These are phyloP conservation scores for Rubia peregrina DNA, from an alignment of 305 asterid species.

Conservation along the genomic window DNA sequence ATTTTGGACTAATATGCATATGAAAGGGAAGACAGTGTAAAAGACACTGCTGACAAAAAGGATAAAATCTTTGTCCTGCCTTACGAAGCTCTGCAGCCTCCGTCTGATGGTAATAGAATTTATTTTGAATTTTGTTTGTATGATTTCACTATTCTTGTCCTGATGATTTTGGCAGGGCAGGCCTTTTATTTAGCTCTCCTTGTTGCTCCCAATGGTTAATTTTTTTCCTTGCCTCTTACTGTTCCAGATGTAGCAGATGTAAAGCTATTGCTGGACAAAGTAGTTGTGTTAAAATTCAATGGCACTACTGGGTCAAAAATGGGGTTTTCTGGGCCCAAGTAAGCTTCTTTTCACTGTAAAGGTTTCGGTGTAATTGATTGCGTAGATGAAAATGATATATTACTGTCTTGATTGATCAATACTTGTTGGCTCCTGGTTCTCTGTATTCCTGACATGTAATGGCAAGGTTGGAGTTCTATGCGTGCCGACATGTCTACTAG, in stretches of 20 bases:
- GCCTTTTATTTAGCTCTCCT: slow-evolving; percentile 1
- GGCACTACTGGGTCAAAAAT: slow-evolving; percentile 46
- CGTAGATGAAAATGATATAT: not conserved
- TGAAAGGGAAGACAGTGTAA: slow-evolving; percentile 48
- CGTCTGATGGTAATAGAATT: slow-evolving; percentile 55
- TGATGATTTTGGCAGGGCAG: not conserved
- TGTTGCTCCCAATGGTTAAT: slow-evolving; percentile 14
- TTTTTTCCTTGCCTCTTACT: slow-evolving; percentile 15
- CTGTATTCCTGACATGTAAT: not conserved
- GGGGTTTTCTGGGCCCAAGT: slow-evolving; percentile 78
- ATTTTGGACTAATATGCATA: slow-evolving; percentile 27
- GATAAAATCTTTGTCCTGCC: slow-evolving; percentile 45
- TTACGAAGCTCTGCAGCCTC: slow-evolving; percentile 53
- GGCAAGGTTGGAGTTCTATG: not conserved
- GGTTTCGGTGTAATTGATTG: not conserved
- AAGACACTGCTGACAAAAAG: slow-evolving; percentile 28
- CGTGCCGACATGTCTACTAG: not conserved
- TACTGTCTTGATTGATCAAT: not conserved
- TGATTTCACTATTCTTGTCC: not conserved
- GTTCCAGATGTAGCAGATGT: slow-evolving; percentile 49
- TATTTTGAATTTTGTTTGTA: not conserved
- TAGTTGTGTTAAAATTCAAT: slow-evolving; percentile 68
- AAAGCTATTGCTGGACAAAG: slow-evolving; percentile 72
- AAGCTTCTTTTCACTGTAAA: slow-evolving; percentile 31
- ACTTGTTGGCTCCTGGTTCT: not conserved